Evolutionary conservation across 1,139 yeast genomes (phyloP).

Genomic region (Zygoascus sp.): DNA sequence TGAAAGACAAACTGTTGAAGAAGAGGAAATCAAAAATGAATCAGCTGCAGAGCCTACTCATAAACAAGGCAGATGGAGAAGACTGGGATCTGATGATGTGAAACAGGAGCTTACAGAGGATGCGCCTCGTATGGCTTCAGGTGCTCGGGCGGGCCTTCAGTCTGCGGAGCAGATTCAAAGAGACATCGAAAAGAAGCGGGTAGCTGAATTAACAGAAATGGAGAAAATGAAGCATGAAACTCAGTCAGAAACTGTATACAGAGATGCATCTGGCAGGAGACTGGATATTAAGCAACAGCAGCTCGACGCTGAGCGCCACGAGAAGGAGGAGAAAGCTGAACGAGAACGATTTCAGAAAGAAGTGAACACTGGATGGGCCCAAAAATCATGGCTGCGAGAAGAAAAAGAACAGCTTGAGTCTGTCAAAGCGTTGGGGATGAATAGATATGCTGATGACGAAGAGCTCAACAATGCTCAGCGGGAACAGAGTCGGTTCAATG

Average conservation of each 20-base stretch:
- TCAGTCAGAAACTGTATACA: slow-evolving; percentile 45
- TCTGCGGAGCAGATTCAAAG: slow-evolving; percentile 40
- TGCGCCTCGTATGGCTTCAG: slow-evolving; percentile 35
- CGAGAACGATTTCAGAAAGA: slow-evolving; percentile 34
- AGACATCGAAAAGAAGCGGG: slow-evolving; percentile 33
- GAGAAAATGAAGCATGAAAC: slow-evolving; percentile 5
- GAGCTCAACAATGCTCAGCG: slow-evolving; percentile 40
- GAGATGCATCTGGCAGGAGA: slow-evolving; percentile 56
- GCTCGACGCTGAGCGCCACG: slow-evolving; percentile 29
- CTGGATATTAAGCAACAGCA: slow-evolving; percentile 41
- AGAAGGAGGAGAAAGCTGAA: slow-evolving; percentile 32
- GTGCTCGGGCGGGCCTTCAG: slow-evolving; percentile 45
- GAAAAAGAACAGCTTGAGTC: slow-evolving; percentile 31
- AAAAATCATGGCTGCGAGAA: slow-evolving; percentile 32
- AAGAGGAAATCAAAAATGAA: slow-evolving; percentile 17
- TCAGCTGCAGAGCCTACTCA: neutral
- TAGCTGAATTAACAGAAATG: slow-evolving; percentile 26
- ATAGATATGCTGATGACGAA: slow-evolving; percentile 38
- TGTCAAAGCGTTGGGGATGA: slow-evolving; percentile 33
- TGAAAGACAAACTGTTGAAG: slow-evolving; percentile 22
- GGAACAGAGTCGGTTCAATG: slow-evolving; percentile 48
- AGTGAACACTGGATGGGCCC: slow-evolving; percentile 46
- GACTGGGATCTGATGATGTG: neutral
- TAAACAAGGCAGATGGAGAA: neutral
- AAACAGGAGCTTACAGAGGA: slow-evolving; percentile 9